Evolutionary conservation across 805 yeast genomes (phyloP), one percentile per base, ranked within the genome.

Genomic region (Starmerella asiatica): DNA sequence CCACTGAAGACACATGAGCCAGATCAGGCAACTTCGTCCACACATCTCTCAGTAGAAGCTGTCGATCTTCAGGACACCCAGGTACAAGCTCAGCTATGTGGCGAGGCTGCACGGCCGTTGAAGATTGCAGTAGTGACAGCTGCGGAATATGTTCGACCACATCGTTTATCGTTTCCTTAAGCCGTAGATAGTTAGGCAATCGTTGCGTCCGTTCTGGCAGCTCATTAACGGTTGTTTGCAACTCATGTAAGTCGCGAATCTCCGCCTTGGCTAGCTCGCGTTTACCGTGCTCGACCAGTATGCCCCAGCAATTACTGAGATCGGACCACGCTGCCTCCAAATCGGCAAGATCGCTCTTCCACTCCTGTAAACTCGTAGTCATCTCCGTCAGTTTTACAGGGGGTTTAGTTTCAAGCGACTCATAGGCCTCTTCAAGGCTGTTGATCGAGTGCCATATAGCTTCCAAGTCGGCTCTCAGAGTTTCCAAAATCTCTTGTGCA

Each of bases 1-100:
- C 49, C 0, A 79, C 56, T 0, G 68, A 57, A 29, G 66, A 67
- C 5, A 86, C 59, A 0, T 59, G 43, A 0, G 44, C 20, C 14
- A 79, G 54, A 30, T 75, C 60, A 32, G 84, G 56, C 28, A 65
- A 66, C 5, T 16, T 6, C 11, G 33, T 18, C 71, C 88, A 68
- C 2, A 86, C 69, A 45, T 77, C 71, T 1, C 75, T 75, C 2
- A 83, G 56, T 0, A 68, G 61, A 39, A 77, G 47, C 0, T 58
- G 7, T 7, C 26, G 26, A 11, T 7, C 23, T 5, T 26, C 38
- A 4, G 19, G 16, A 6, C 17, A 2, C 7, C 27, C 20, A 2
- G 44, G 41, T 37, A 14, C 43, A 1, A 77, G 55, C 8, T 51
- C 45, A 15, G 59, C 60, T 85, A 94, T 75, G 52, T 86, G 96